These are phyloP conservation scores for Coleophoma cylindrospora DNA, from an alignment of 2,329 filamentous ascomycete genomes.

Conservation along the genomic window DNA sequence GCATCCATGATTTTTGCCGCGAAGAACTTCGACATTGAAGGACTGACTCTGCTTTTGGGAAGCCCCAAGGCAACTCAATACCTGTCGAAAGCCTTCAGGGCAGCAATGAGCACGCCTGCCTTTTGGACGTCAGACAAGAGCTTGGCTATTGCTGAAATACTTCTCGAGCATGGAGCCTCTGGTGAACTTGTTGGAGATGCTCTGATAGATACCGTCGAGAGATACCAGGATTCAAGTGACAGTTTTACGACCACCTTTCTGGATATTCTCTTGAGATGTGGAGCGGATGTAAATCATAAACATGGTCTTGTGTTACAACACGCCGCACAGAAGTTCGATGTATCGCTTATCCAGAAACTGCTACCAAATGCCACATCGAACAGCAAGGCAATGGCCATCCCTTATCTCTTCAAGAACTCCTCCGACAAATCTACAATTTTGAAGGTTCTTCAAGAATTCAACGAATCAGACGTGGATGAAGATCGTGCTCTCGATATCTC, in stretches of 20 bases:
- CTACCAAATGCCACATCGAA: constrained; percentile 45
- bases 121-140: constrained; percentile 39
- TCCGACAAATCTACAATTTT: constrained; percentile 42
- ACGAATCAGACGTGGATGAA: constrained; percentile 47
- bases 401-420: constrained; percentile 44
- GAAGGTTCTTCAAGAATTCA: constrained; percentile 46
- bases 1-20: constrained; percentile 35
- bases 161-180: constrained; percentile 43
- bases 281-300: constrained; percentile 49
- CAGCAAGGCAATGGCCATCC: constrained; percentile 48
- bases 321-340: constrained; percentile 46
- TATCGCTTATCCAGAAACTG: constrained; percentile 43
- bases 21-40: constrained; percentile 4
- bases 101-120: constrained; percentile 40
- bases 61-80: constrained; percentile 23
- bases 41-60: constrained; percentile 6
- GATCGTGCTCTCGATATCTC: constrained; percentile 41
- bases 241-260: constrained; percentile 45
- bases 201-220: constrained; percentile 42
- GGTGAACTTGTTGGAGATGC: constrained; percentile 48
- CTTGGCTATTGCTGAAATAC: constrained; percentile 31
- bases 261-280: constrained; percentile 42
- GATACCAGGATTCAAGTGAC: constrained; percentile 32
- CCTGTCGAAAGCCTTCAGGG: constrained; percentile 34
- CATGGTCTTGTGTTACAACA: constrained; percentile 48